Evolutionary conservation across 2,329 filamentous ascomycete species (phyloP).

Genomic region (Pyricularia pennisetigena): DNA sequence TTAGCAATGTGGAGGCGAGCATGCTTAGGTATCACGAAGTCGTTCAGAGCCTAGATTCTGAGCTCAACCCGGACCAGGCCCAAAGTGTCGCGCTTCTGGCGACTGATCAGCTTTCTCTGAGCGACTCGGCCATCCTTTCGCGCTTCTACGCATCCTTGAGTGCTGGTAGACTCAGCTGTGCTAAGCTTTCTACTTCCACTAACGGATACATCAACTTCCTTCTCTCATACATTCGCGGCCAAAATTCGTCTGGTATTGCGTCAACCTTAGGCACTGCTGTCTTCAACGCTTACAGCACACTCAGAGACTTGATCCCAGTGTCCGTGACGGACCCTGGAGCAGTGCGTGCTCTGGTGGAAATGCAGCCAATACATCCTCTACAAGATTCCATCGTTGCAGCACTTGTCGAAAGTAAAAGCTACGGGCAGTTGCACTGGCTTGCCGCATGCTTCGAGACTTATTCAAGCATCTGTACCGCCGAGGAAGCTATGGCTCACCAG

Average conservation of each 20-base stretch:
- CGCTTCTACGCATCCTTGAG: conserved; percentile 12
- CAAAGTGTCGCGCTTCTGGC: conserved; percentile 26
- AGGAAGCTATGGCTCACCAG: conserved; percentile 30
- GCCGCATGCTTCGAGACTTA: conserved; percentile 41
- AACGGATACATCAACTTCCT: conserved; percentile 11
- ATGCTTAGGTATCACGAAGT: conserved; percentile 36
- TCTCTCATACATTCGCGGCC: conserved; percentile 11
- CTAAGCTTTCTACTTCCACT: neutral
- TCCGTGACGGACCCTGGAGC: neutral
- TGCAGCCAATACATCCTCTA: conserved; percentile 47
- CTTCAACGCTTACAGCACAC: conserved; percentile 2
- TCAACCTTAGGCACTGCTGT: conserved; percentile 3
- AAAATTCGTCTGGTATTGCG: conserved; percentile 1
- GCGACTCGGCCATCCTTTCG: conserved; percentile 30
- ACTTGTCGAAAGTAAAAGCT: conserved; percentile 26
- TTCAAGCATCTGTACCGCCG: conserved; percentile 30
- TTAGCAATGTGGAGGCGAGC: conserved; percentile 37
- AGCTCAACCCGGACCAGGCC: conserved; percentile 12
- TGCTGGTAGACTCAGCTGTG: neutral
- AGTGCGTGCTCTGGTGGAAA: conserved; percentile 8
- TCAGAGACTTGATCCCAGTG: neutral
- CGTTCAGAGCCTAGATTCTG: conserved; percentile 16
- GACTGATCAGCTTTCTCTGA: conserved; percentile 36
- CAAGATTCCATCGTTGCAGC: conserved; percentile 45
- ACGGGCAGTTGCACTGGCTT: conserved; percentile 35